Percentiles rank a stretch among this genome's conserved stretches.
phyloP scores from a whole-genome alignment of 2,329 filamentous ascomycete species.

The Neoscytalidium dimidiatum region DNA sequence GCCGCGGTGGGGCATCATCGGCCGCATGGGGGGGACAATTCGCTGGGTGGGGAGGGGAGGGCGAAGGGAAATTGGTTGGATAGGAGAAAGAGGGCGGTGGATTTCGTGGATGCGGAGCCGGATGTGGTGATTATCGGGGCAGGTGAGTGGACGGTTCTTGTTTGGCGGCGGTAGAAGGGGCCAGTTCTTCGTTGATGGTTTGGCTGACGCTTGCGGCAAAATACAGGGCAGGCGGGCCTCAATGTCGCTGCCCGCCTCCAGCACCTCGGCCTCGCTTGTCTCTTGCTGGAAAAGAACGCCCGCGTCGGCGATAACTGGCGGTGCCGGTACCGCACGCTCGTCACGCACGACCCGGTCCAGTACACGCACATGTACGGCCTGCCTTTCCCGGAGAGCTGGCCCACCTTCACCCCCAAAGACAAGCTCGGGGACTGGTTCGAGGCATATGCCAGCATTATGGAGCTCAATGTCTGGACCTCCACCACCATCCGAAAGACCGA shows the following conservation, averaged over 20 bases:
- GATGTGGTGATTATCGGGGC: slow-evolving; percentile 62
- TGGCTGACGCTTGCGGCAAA: background rate
- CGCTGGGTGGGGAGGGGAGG: slow-evolving; percentile 57
- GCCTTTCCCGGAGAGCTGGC: slow-evolving; percentile 65
- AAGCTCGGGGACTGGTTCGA: slow-evolving; percentile 71
- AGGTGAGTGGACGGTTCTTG: slow-evolving; percentile 28
- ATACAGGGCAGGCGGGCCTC: slow-evolving; percentile 32
- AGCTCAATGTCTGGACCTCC: slow-evolving; percentile 67
- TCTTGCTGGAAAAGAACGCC: slow-evolving; percentile 49
- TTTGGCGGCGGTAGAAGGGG: too few relatives aligned
- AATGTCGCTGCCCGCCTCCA: slow-evolving; percentile 41
- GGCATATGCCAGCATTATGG: slow-evolving; percentile 62
- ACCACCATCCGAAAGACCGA: slow-evolving; percentile 51
- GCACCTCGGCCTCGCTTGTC: slow-evolving; percentile 39
- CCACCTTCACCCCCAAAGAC: slow-evolving; percentile 71
- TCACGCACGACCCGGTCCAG: slow-evolving; percentile 68
- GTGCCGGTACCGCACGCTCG: slow-evolving; percentile 55
- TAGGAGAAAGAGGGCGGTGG: slow-evolving; percentile 31
- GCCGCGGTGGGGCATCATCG: slow-evolving; percentile 52
- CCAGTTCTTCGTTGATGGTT: background rate
- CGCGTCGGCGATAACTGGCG: slow-evolving; percentile 54
- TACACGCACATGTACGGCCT: slow-evolving; percentile 59
- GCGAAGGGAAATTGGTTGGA: slow-evolving; percentile 52
- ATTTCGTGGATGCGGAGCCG: slow-evolving; percentile 49
- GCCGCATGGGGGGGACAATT: slow-evolving; percentile 63